Evolutionary conservation across 1,284 basidiomycete genomes (phyloP), one percentile per base, ranked within the genome.

Genomic region (Malassezia pachydermatis): DNA sequence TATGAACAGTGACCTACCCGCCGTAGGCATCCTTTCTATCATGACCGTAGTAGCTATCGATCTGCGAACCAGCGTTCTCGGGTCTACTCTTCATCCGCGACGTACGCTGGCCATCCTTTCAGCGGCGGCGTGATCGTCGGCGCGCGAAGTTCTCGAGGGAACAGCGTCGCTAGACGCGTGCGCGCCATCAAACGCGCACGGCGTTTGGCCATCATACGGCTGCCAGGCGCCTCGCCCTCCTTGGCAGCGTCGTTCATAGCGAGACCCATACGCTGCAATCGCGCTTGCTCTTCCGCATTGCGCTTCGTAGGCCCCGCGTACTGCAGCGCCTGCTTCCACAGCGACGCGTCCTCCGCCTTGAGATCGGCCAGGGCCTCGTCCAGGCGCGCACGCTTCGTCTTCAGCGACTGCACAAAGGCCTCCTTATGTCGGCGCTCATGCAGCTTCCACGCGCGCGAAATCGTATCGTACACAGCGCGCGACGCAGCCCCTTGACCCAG

Each of bases 371-470:
- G 29, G 1, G 68, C 67, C 46, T 64, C 67, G 38, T 58, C 49
- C 30, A 70, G 54, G 30, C 54, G 54, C 4, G 49, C 45, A 13
- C 63, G 57, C 41, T 69, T 69, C 13, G 37, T 42, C 17, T 49
- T 37, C 13, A 70, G 59, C 27, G 60, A 54, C 9, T 39, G 45
- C 2, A 47, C 39, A 17, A 59, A 54, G 17, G 39, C 45, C 38
- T 84, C 81, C 39, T 88, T 79, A 48, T 81, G 62, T 62, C 84
- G 81, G 28, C 88, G 79, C 62, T 81, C 79, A 74, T 84, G 81
- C 17, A 96, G 78, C 46, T 83, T 75, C 84, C 85, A 96, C 3
- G 90, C 90, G 30, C 90, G 81, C 58, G 86, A 84, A 56, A 96
- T 88, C 6, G 89, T 96, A 61, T 88, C 81, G 75, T 96, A 88